Conservation (phyloP, 169 alveolate genomes). For the Toxoplasma gondii region DNA sequence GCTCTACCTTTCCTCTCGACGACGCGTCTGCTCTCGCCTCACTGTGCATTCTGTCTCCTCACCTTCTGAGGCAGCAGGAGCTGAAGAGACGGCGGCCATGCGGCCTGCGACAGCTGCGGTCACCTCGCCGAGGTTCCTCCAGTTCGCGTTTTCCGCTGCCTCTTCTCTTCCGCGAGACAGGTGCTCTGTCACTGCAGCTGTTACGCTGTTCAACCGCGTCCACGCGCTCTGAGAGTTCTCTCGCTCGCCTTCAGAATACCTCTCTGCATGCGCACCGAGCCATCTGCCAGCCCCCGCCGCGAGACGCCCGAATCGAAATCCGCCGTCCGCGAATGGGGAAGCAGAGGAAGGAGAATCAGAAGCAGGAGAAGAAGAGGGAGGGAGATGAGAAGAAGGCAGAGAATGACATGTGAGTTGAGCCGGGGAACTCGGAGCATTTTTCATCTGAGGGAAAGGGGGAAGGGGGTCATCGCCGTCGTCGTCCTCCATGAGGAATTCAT, state of each 20-base stretch:
- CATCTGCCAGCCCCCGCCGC: neutral
- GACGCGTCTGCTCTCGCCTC: too few species aligned
- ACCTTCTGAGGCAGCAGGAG: slow-evolving; percentile 25
- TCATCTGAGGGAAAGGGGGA: neutral
- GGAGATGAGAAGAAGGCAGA: neutral
- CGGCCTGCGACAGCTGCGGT: slow-evolving; percentile 10
- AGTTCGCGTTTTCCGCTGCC: neutral
- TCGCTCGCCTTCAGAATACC: neutral
- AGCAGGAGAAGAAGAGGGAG: neutral
- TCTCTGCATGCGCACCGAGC: neutral
- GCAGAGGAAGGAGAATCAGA: neutral
- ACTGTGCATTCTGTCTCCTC: neutral
- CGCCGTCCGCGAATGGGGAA: neutral
- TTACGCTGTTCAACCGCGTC: neutral
- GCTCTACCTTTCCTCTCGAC: too few species aligned
- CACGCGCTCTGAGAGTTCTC: neutral
- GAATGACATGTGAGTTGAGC: neutral
- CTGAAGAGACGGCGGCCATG: neutral
- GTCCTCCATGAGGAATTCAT: neutral
- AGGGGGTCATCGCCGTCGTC: neutral
- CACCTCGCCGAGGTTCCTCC: slow-evolving; percentile 3
- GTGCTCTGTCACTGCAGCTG: neutral
- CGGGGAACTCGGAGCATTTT: neutral
- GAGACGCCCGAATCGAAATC: neutral
- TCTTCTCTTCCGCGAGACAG: neutral